Conservation (phyloP, 2,329 filamentous ascomycete species). For the Clarireedia hainanense region DNA sequence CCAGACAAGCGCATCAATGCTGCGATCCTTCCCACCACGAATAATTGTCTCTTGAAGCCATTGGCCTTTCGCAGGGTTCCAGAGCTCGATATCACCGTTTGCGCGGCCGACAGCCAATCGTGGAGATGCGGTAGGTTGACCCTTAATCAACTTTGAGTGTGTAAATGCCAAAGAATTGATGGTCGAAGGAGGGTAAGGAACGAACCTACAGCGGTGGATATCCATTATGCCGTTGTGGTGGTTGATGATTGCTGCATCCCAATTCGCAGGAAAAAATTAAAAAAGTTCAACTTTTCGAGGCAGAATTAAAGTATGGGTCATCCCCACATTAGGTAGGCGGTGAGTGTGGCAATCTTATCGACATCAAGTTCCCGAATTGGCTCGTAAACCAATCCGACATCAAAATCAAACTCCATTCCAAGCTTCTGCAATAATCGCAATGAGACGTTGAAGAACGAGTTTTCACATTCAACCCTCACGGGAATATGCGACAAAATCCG, state of each 20-base stretch:
- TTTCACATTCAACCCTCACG: too few species aligned
- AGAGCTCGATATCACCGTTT: conserved; percentile 96
- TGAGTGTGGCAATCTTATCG: not conserved
- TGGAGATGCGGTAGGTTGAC: conserved; percentile 49
- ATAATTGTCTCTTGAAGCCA: conserved; percentile 92
- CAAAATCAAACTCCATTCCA: too few species aligned
- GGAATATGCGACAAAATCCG: too few species aligned
- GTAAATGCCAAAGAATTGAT: conserved; percentile 96
- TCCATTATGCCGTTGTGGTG: conserved; percentile 55
- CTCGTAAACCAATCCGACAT: too few species aligned
- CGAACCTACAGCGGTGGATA: conserved; percentile 93
- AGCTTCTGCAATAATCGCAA: too few species aligned
- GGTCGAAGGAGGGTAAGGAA: conserved; percentile 81
- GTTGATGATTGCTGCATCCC: not conserved
- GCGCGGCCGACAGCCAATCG: conserved; percentile 84
- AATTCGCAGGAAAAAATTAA: conserved; percentile 2
- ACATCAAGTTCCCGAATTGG: too few species aligned
- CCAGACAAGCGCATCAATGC: conserved; percentile 87
- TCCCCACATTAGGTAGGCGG: not conserved
- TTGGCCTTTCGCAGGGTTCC: conserved; percentile 68
- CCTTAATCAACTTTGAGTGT: conserved; percentile 51
- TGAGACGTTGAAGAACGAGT: too few species aligned
- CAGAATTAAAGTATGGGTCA: not conserved
- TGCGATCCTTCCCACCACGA: conserved; percentile 73
- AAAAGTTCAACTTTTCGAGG: conserved; percentile 8